A percentile compares a stretch with the other conserved stretches of the same genome.
phyloP scores from a whole-genome alignment of 306 rosid genomes.

The Erythrophleum fordii region DNA sequence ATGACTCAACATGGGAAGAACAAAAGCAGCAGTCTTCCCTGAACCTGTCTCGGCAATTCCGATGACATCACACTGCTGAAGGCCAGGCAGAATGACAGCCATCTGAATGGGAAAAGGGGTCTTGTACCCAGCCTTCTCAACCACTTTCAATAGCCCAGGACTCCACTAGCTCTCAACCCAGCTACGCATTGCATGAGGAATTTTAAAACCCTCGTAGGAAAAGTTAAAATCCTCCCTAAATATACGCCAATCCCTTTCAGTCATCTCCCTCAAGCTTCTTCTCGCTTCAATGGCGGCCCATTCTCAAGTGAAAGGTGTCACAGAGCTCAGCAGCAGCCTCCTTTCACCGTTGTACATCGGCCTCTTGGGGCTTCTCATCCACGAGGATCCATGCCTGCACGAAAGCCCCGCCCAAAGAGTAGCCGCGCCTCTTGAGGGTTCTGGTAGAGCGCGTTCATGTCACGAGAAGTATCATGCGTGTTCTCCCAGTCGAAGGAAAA shows the following conservation, averaged over 20 bases:
- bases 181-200: constrained; percentile 82
- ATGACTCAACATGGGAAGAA: constrained; percentile 84
- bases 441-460: too few species aligned
- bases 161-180: constrained; percentile 78
- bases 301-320: constrained; percentile 81
- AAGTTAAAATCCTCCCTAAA: too few species aligned
- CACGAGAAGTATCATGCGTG: constrained; percentile 86
- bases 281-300: constrained; percentile 88
- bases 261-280: constrained; percentile 92
- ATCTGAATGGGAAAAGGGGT: constrained; percentile 93
- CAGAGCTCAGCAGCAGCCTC: constrained; percentile 81
- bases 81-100: constrained; percentile 87
- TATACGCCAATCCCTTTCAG: too few species aligned
- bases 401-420: constrained; percentile 79
- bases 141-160: constrained; percentile 67
- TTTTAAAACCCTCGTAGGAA: constrained; percentile 79
- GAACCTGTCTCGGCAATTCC: constrained; percentile 92
- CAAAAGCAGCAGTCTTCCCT: too few species aligned
- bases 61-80: constrained; percentile 86
- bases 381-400: constrained; percentile 86
- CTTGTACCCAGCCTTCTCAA: too few species aligned
- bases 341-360: constrained; percentile 70
- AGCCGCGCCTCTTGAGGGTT: constrained; percentile 91
- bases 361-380: constrained; percentile 89
- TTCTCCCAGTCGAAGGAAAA: constrained; percentile 95